phyloP scores from a whole-genome alignment of 257 asterid species.

The Schizonepeta tenuifolia region DNA sequence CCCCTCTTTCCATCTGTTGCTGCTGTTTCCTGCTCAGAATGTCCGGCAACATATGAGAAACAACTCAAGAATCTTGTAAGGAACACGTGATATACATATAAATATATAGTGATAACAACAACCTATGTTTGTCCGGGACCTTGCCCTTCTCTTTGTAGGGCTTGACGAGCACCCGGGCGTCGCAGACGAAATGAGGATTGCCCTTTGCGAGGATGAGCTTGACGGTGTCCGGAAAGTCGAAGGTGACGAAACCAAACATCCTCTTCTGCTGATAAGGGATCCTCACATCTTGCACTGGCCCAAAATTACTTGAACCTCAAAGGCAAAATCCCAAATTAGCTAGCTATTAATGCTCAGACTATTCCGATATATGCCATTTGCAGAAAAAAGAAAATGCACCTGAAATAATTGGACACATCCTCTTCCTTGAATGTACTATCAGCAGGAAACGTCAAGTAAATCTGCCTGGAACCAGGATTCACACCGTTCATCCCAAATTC shows the following conservation, averaged over 20 bases:
- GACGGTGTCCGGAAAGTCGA: conserved; percentile 68
- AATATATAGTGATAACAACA: not conserved
- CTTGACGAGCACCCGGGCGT: conserved; percentile 72
- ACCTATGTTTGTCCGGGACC: conserved; percentile 71
- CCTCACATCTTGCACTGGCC: conserved; percentile 79
- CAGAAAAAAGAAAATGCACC: conserved; percentile 36
- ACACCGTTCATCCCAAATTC: conserved; percentile 54
- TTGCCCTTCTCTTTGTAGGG: conserved; percentile 78
- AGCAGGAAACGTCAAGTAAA: conserved; percentile 75
- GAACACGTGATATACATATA: no score
- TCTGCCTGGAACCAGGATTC: conserved; percentile 68
- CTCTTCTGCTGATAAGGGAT: conserved; percentile 79
- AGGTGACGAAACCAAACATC: conserved; percentile 78
- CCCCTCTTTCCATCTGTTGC: conserved; percentile 67
- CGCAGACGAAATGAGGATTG: conserved; percentile 80
- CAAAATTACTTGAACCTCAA: conserved; percentile 48
- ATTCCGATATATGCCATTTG: not conserved
- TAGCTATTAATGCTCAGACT: not conserved
- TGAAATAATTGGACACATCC: conserved; percentile 68
- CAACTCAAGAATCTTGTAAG: conserved; percentile 7
- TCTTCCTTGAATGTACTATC: conserved; percentile 75
- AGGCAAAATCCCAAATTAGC: not conserved
- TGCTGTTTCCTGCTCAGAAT: conserved; percentile 52
- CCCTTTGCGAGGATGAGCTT: conserved; percentile 77
- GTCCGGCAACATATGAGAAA: not conserved